Conservation (phyloP, 73 alveolate species). For the Uronychia setigera region DNA sequence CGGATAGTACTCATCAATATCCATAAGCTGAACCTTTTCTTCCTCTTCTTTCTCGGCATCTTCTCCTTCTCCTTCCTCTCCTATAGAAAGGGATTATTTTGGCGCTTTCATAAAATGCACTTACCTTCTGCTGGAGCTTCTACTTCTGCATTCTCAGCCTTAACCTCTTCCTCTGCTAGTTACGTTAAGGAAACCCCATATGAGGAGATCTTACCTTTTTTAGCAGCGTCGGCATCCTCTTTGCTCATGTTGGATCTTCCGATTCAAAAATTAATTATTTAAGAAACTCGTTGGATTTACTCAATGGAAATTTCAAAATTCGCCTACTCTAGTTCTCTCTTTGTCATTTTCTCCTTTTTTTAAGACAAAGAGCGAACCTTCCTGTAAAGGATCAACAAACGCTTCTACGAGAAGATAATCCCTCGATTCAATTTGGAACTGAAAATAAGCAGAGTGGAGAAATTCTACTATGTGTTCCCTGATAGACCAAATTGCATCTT, state of each 20-base stretch:
- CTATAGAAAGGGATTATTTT: not conserved
- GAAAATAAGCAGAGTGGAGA: no score
- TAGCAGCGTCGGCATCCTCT: not conserved
- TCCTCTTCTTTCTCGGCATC: conserved; percentile 72
- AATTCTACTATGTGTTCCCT: no score
- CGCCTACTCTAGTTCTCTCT: not conserved
- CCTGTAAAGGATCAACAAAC: no score
- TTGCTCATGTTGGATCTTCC: not conserved
- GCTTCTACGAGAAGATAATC: no score
- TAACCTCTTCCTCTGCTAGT: not conserved
- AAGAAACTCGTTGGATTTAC: not conserved
- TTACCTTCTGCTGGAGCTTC: conserved; percentile 10
- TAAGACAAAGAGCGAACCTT: no score
- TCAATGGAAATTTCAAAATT: not conserved
- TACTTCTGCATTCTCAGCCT: conserved; percentile 6
- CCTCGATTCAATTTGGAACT: no score
- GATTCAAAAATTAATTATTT: not conserved
- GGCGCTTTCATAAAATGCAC: not conserved
- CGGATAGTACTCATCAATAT: conserved; percentile 84
- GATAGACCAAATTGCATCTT: no score
- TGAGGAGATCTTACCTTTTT: not conserved
- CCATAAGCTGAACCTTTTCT: conserved; percentile 69
- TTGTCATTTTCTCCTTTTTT: not conserved
- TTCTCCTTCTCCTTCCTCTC: conserved; percentile 34
- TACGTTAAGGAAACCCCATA: not conserved